Conservation (phyloP, 768 basidiomycete species). For the Leccinum fibrillosum region DNA sequence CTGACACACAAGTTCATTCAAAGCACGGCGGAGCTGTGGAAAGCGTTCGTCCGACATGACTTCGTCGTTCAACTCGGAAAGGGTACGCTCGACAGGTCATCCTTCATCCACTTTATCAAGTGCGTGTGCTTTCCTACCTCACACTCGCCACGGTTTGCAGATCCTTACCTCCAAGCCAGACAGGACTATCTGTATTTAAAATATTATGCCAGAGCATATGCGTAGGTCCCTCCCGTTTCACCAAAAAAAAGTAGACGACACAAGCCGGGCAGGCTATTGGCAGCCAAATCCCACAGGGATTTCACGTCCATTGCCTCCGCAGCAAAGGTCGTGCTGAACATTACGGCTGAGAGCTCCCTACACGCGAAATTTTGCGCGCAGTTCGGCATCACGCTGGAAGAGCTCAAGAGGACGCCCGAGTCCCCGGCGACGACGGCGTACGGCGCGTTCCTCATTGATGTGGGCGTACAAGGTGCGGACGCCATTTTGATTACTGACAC, state of each 20-base stretch:
- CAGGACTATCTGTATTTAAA: slow-evolving; percentile 81
- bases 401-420: slow-evolving; percentile 62
- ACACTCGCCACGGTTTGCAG: background rate
- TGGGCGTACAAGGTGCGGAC: slow-evolving; percentile 49
- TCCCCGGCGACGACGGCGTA: slow-evolving; percentile 78
- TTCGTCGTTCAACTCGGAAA: slow-evolving; percentile 76
- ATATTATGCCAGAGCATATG: slow-evolving; percentile 83
- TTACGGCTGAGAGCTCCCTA: slow-evolving; percentile 67
- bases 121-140: slow-evolving; percentile 30
- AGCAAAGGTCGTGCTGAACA: slow-evolving; percentile 57
- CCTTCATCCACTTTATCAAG: slow-evolving; percentile 86
- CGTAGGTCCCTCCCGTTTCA: slow-evolving; percentile 36
- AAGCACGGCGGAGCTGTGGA: slow-evolving; percentile 56
- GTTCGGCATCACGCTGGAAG: slow-evolving; percentile 63
- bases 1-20: slow-evolving; percentile 64
- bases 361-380: slow-evolving; percentile 68
- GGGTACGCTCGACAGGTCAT: slow-evolving; percentile 61
- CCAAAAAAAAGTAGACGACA: background rate
- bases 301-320: slow-evolving; percentile 63
- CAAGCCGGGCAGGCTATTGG: slow-evolving; percentile 52
- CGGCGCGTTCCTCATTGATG: slow-evolving; percentile 80
- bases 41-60: slow-evolving; percentile 75
- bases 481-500: background rate
- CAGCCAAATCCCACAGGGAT: slow-evolving; percentile 62
- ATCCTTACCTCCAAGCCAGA: slow-evolving; percentile 32